These are phyloP conservation scores for Lumnitzera littorea DNA, from an alignment of 345 rosid species.

Conservation along the genomic window DNA sequence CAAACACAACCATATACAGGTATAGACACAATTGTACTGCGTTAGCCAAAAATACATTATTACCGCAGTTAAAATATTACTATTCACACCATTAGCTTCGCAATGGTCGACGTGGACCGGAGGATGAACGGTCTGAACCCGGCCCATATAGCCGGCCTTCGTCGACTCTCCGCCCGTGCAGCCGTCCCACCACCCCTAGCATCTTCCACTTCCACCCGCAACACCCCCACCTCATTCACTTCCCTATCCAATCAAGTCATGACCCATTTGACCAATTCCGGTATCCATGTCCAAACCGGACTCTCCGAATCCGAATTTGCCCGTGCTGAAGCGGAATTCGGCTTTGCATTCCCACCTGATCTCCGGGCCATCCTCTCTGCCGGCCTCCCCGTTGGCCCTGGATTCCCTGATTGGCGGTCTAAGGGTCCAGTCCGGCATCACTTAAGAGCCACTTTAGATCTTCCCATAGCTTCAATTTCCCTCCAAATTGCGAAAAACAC, in stretches of 20 bases:
- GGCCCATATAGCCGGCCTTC: conserved; percentile 85
- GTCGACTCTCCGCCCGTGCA: conserved; percentile 92
- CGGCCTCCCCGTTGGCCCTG: conserved; percentile 81
- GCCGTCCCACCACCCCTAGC: conserved; percentile 49
- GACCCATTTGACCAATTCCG: conserved; percentile 58
- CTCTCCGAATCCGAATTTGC: conserved; percentile 80
- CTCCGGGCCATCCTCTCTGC: conserved; percentile 82
- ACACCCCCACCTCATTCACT: conserved; percentile 64
- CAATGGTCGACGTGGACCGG: conserved; percentile 99
- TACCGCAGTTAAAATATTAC: too few species aligned
- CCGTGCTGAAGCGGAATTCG: conserved; percentile 82
- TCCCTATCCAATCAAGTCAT: conserved; percentile 75
- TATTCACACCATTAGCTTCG: conserved; percentile 1
- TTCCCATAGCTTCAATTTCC: conserved; percentile 84
- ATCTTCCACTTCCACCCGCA: conserved; percentile 32
- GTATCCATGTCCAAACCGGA: conserved; percentile 73
- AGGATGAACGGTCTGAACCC: conserved; percentile 89
- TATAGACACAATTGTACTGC: too few species aligned
- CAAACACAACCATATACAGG: too few species aligned
- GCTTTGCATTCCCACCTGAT: conserved; percentile 87
- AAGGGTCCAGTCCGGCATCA: conserved; percentile 64
- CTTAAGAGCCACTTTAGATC: conserved; percentile 80
- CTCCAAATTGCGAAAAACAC: conserved; percentile 87
- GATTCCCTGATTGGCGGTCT: conserved; percentile 96
- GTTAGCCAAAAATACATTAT: too few species aligned